Base-by-base conservation (phyloP, 768 basidiomycete genomes). In the Pholiota microspora region DNA sequence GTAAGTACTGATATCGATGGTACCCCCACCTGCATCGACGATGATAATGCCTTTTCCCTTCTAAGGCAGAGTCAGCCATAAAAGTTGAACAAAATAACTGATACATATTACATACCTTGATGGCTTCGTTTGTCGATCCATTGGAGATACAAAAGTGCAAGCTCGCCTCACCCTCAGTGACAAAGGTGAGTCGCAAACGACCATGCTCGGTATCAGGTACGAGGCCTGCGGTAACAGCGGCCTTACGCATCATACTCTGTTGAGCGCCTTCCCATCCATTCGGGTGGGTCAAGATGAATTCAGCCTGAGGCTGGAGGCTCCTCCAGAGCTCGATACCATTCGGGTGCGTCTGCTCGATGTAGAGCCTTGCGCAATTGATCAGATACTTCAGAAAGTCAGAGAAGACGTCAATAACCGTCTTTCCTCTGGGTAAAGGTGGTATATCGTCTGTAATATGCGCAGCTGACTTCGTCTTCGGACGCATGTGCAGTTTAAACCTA, bases 111-210 rank as follows among this genome's bases (percentile, higher is more conserved):
- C 38, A 45, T 21, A 75, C 73, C 58, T 69, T 61, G 48, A 73
- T 63, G 0, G 65, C 64, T 12, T 78, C 73, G 4, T 67, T 71
- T 0, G 75, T 71, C 10, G 81, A 56, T 0, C 79, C 75, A 51
- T 73, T 78, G 27, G 73, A 67, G 16, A 84, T 71, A 51, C 82
- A 84, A 59, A 75, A 85, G 57, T 85, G 79, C 10, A 85, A 62
- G 59, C 80, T 82, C 0, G 84, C 84, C 58, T 86, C 84, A 0
- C 84, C 84, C 57, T 86, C 84, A 0, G 83, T 85, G n/a, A 85
- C 74, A 51, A 86, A 78, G 0, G 75, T 76, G 1, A 85, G 61
- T 0, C 81, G 76, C 2, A 69, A 63, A 27, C 73, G 76, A 0
- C 73, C 77, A 10, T 66, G 67, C 1, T 62, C 53, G 0, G 65